Evolutionary conservation across 148 eudicot genomes (phyloP).

Genomic region (Camellia japonica): DNA sequence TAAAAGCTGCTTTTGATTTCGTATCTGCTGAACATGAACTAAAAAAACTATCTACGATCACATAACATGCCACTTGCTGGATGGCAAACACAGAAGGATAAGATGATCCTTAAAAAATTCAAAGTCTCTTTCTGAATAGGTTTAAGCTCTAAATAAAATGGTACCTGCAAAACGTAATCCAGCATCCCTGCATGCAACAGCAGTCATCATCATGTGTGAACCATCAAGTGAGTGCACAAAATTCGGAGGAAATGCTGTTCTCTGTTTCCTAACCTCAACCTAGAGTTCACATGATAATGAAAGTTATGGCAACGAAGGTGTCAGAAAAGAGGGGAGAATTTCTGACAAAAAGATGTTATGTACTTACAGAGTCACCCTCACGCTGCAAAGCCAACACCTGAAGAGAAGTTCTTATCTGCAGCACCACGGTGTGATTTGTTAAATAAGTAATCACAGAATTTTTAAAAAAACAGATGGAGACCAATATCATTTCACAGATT

Average conservation of each 20-base stretch:
- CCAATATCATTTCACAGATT: not conserved
- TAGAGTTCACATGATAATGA: slow-evolving; percentile 22
- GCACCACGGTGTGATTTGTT: slow-evolving; percentile 13
- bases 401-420: slow-evolving; percentile 81
- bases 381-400: slow-evolving; percentile 75
- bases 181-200: slow-evolving; percentile 82
- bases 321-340: not conserved
- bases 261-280: slow-evolving; percentile 74
- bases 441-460: not conserved
- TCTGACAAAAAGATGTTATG: not conserved
- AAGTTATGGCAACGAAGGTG: slow-evolving; percentile 9
- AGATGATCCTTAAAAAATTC: not conserved
- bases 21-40: not conserved
- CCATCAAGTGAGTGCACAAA: slow-evolving; percentile 93
- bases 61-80: not conserved
- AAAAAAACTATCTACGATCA: not conserved
- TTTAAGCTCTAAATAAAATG: not conserved
- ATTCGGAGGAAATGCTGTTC: slow-evolving; percentile 92
- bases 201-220: slow-evolving; percentile 99
- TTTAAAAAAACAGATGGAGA: not conserved
- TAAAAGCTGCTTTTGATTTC: not conserved
- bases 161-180: slow-evolving; percentile 81
- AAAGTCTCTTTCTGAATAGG: not conserved
- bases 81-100: not conserved
- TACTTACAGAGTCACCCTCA: slow-evolving; percentile 67